phyloP scores from a whole-genome alignment of 345 rosid species.

The Xanthoceras sorbifolium region DNA sequence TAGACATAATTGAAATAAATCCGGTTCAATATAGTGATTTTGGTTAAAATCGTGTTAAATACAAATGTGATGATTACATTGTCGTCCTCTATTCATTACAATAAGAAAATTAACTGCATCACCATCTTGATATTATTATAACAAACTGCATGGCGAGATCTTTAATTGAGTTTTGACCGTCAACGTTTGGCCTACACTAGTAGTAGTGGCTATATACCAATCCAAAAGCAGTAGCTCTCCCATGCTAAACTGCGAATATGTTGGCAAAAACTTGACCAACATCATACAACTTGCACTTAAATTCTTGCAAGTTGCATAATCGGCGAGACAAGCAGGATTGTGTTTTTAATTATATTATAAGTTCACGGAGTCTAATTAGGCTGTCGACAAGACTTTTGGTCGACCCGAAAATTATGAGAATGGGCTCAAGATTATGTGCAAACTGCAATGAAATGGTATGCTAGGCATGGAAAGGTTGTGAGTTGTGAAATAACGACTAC shows the following conservation, averaged over 20 bases:
- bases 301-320: not conserved
- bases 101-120: not conserved
- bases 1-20: too few relatives aligned
- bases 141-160: not conserved
- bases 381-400: not conserved
- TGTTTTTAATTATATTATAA: not conserved
- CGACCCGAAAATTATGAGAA: not conserved
- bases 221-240: not conserved
- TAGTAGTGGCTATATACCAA: too few relatives aligned
- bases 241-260: not conserved
- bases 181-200: not conserved
- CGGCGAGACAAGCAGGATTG: not conserved
- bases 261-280: not conserved
- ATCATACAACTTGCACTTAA: not conserved
- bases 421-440: constrained; percentile 20
- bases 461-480: constrained; percentile 22
- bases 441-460: not conserved
- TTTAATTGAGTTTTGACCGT: not conserved
- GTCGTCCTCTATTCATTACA: not conserved
- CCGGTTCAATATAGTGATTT: too few relatives aligned
- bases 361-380: not conserved
- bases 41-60: too few relatives aligned
- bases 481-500: not conserved
- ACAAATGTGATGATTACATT: not conserved
- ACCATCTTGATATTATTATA: not conserved